phyloP scores from a whole-genome alignment of 345 rosid genomes.

The Luvunga scandens region DNA sequence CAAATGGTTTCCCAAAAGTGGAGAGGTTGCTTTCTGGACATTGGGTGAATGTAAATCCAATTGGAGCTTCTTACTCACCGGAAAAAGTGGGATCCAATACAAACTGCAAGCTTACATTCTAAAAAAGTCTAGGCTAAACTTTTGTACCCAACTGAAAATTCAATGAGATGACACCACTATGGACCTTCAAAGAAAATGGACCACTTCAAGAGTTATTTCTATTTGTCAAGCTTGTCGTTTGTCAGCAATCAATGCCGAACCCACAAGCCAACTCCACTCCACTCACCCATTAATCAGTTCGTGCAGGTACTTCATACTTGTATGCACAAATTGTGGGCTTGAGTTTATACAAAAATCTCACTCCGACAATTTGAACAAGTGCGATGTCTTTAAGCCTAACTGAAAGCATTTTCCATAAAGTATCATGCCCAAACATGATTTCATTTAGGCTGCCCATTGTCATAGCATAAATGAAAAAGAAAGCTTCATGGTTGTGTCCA shows the following conservation, averaged over 20 bases:
- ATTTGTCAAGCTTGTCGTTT: too few species aligned
- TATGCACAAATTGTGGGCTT: too few species aligned
- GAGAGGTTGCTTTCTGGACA: neutral
- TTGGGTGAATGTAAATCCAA: neutral
- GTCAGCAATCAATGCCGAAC: neutral
- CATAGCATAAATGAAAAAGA: neutral
- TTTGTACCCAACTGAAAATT: neutral
- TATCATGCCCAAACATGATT: neutral
- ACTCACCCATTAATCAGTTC: neutral
- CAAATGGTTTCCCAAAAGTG: neutral
- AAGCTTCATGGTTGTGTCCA: neutral
- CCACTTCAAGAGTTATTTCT: neutral
- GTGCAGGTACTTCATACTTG: neutral
- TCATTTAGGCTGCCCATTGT: neutral
- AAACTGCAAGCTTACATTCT: neutral
- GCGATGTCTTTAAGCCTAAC: neutral
- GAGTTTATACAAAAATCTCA: neutral
- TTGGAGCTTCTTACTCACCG: neutral
- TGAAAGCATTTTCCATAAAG: neutral
- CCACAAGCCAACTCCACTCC: neutral
- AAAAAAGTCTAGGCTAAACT: neutral
- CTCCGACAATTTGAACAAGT: neutral
- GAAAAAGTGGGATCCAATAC: neutral
- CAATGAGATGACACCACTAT: neutral
- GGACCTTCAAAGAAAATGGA: neutral